phyloP scores from a whole-genome alignment of 805 yeast species.

The Lipomyces mesembrius region DNA sequence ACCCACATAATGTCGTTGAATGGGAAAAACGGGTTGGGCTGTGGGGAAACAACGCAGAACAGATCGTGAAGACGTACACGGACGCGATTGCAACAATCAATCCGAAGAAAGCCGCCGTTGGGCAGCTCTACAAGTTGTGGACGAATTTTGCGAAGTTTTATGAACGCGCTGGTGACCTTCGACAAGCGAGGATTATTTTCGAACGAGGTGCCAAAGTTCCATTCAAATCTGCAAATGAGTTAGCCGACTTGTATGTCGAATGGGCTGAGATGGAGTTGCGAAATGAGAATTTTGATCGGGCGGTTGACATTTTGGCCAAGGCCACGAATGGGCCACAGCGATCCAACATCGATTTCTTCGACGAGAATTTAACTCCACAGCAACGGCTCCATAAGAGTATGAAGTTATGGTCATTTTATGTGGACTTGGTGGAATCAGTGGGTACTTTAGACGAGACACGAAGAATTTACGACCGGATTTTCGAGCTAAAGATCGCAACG shows the following conservation, averaged over 20 bases:
- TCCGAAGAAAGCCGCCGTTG: conserved; percentile 55
- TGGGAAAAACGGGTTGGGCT: conserved; percentile 71
- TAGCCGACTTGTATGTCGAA: conserved; percentile 68
- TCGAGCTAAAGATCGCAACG: conserved; percentile 67
- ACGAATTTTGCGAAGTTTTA: conserved; percentile 67
- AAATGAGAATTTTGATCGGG: conserved; percentile 53
- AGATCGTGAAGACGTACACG: conserved; percentile 62
- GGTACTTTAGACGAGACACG: conserved; percentile 48
- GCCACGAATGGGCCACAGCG: conserved; percentile 52
- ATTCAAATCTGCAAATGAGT: conserved; percentile 62
- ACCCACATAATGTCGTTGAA: conserved; percentile 61
- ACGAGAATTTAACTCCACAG: conserved; percentile 57
- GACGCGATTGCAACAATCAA: conserved; percentile 69
- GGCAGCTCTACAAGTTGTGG: conserved; percentile 66
- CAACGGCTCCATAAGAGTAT: conserved; percentile 62
- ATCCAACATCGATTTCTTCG: conserved; percentile 48
- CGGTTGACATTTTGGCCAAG: conserved; percentile 49
- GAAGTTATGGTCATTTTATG: conserved; percentile 72
- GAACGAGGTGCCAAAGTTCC: conserved; percentile 74
- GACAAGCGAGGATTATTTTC: conserved; percentile 64
- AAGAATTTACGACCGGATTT: conserved; percentile 57
- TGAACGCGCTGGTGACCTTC: conserved; percentile 57
- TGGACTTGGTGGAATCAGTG: conserved; percentile 67
- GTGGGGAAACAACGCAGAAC: conserved; percentile 49
- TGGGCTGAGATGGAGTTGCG: conserved; percentile 75